Percentiles rank a stretch among this genome's conserved stretches.
These are phyloP conservation scores for Crassisporium funariophilum DNA, from an alignment of 768 basidiomycete genomes.

Conservation along the genomic window DNA sequence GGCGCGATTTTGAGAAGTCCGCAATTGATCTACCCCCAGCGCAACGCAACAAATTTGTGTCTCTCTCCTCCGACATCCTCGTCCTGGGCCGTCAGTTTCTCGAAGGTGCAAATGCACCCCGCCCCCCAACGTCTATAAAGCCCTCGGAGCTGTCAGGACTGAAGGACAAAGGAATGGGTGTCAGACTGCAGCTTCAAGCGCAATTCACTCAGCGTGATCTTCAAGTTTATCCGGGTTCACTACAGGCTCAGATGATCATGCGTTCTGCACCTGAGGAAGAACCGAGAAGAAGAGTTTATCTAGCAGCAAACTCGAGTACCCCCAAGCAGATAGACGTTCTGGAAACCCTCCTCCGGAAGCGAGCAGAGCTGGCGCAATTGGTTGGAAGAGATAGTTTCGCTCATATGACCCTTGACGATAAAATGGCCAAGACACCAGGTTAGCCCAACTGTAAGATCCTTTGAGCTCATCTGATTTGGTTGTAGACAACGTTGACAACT, in stretches of 20 bases:
- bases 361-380: conserved; percentile 81
- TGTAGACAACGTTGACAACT: conserved; percentile 82
- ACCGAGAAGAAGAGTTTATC: conserved; percentile 78
- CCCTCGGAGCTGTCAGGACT: conserved; percentile 71
- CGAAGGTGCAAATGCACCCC: conserved; percentile 60
- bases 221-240: conserved; percentile 80
- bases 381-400: conserved; percentile 88
- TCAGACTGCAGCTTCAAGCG: conserved; percentile 72
- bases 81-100: conserved; percentile 87
- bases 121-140: conserved; percentile 68
- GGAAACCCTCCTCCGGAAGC: conserved; percentile 72
- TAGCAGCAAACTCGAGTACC: conserved; percentile 78
- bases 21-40: conserved; percentile 85
- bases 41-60: conserved; percentile 81
- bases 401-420: conserved; percentile 85
- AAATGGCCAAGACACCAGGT: conserved; percentile 97
- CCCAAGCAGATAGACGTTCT: conserved; percentile 74
- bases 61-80: conserved; percentile 87
- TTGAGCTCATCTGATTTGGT: conserved; percentile 1
- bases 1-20: conserved; percentile 97
- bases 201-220: conserved; percentile 75
- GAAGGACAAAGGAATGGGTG: conserved; percentile 77
- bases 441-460: conserved; percentile 1
- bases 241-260: conserved; percentile 94
- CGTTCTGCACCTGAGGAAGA: conserved; percentile 85